Evolutionary conservation across 768 basidiomycete species (phyloP).

Genomic region (Jaapia argillacea): DNA sequence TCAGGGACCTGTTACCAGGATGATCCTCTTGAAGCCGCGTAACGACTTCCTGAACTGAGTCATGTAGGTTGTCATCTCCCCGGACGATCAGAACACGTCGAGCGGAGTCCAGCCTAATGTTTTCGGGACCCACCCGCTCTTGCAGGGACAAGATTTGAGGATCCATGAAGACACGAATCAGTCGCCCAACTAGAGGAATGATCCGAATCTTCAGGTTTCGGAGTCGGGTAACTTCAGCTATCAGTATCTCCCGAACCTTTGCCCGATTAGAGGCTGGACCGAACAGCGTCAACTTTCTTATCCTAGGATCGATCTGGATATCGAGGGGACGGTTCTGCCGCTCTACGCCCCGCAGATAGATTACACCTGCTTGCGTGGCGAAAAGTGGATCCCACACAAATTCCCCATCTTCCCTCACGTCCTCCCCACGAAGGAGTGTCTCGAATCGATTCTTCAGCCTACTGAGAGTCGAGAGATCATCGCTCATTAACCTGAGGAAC

Average conservation of each 20-base stretch:
- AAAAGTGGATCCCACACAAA: constrained; percentile 64
- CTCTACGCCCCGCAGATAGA: constrained; percentile 37
- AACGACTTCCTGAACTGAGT: constrained; percentile 25
- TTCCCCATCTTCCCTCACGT: constrained; percentile 38
- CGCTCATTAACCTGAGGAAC: constrained; percentile 38
- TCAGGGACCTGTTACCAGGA: constrained; percentile 22
- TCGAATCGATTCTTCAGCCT: constrained; percentile 53
- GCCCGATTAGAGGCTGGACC: constrained; percentile 35
- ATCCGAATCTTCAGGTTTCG: constrained; percentile 28
- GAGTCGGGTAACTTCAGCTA: constrained; percentile 35
- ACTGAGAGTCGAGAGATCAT: constrained; percentile 38
- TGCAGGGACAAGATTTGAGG: constrained; percentile 36
- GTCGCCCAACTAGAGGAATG: constrained; percentile 36
- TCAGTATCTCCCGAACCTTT: constrained; percentile 31
- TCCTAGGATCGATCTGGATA: constrained; percentile 29
- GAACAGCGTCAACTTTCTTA: constrained; percentile 42
- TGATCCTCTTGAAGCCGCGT: constrained; percentile 23
- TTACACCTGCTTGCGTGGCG: constrained; percentile 24
- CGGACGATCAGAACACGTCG: constrained; percentile 38
- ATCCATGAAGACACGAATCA: constrained; percentile 36
- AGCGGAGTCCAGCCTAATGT: constrained; percentile 38
- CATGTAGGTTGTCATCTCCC: constrained; percentile 38
- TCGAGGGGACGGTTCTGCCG: constrained; percentile 25
- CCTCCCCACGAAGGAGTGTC: constrained; percentile 51
- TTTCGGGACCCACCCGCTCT: constrained; percentile 43